Evolutionary conservation across 176 grass and related monocot species (phyloP).

Genomic region (Ensete ventricosum): DNA sequence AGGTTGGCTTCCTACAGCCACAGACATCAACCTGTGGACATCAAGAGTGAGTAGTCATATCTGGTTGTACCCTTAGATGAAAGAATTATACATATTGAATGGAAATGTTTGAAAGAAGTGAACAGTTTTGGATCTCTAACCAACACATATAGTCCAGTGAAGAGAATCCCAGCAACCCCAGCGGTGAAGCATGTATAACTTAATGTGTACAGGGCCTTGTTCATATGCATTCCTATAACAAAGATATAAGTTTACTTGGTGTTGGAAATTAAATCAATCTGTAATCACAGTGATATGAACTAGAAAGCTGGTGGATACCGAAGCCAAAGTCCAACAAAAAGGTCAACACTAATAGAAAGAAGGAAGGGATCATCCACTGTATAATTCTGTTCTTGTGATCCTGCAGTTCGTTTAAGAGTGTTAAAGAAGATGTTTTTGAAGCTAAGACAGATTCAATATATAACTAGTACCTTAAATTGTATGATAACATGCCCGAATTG

Average conservation of each 20-base stretch:
- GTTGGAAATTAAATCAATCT: not conserved
- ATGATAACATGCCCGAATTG: constrained; percentile 69
- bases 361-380: constrained; percentile 43
- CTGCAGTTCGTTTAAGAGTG: constrained; percentile 23
- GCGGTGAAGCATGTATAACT: constrained; percentile 67
- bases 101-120: not conserved
- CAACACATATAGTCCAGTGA: constrained; percentile 54
- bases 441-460: not conserved
- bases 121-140: constrained; percentile 21
- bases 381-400: constrained; percentile 39
- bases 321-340: constrained; percentile 37
- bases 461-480: constrained; percentile 48
- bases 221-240: constrained; percentile 48
- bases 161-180: constrained; percentile 54
- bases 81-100: too few species aligned
- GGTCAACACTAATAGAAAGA: constrained; percentile 40
- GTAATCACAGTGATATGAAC: too few species aligned
- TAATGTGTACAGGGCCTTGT: constrained; percentile 66
- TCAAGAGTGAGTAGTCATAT: not conserved
- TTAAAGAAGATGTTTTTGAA: not conserved
- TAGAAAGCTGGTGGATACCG: constrained; percentile 27
- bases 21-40: constrained; percentile 54
- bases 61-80: too few species aligned
- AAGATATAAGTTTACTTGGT: not conserved
- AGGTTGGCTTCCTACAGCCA: constrained; percentile 34